Conservation (phyloP, 2,329 filamentous ascomycete genomes). For the Dothistroma pini region DNA sequence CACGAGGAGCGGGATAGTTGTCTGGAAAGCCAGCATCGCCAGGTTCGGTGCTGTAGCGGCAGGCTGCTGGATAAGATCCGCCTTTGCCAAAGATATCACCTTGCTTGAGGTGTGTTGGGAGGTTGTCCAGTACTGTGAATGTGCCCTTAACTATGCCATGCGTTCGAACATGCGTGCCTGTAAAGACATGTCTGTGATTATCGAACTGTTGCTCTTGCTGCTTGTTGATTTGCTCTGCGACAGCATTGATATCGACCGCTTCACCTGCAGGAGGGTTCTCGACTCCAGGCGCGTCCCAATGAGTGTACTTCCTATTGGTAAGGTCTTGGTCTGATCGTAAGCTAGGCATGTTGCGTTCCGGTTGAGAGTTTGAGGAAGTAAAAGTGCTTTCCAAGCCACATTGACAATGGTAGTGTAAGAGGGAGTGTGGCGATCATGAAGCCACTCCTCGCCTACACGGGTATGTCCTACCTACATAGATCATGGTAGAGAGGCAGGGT, state of each 20-base stretch:
- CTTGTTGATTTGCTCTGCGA: constrained; percentile 45
- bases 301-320: constrained; percentile 14
- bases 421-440: background rate
- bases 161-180: constrained; percentile 46
- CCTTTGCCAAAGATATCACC: constrained; percentile 36
- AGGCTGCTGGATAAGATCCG: constrained; percentile 34
- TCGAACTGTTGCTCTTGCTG: constrained; percentile 47
- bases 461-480: background rate
- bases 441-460: background rate
- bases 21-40: constrained; percentile 41
- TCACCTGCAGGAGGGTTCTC: constrained; percentile 41
- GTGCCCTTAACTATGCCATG: constrained; percentile 50
- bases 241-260: constrained; percentile 44
- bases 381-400: constrained; percentile 15
- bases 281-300: constrained; percentile 32
- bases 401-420: constrained; percentile 11
- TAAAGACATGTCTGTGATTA: constrained; percentile 38
- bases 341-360: constrained; percentile 4
- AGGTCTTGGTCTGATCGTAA: constrained; percentile 1
- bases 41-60: constrained; percentile 35
- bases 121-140: constrained; percentile 41
- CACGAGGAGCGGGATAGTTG: constrained; percentile 44
- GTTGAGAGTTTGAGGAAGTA: constrained; percentile 9
- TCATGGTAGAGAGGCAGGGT: no score
- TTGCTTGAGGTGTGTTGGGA: constrained; percentile 45